Evolutionary conservation across 768 basidiomycete species (phyloP).

Genomic region (Calocera cornea): DNA sequence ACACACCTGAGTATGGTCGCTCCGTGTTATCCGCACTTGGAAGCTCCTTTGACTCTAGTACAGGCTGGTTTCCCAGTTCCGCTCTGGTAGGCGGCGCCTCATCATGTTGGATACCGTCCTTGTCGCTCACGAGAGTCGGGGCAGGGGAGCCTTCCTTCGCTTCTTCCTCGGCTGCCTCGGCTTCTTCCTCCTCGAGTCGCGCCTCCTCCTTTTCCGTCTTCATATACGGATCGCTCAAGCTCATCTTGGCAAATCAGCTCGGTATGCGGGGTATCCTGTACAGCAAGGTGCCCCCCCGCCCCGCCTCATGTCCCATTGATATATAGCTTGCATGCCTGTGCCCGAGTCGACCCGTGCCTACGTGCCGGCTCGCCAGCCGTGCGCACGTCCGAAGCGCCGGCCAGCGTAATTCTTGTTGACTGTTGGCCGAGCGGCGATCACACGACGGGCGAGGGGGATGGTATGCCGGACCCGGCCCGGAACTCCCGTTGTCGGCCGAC

Average conservation of each 20-base stretch:
- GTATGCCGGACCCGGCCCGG: not conserved
- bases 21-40: not conserved
- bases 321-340: not conserved
- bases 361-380: not conserved
- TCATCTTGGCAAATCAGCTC: not conserved
- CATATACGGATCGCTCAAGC: not conserved
- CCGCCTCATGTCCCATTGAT: not conserved
- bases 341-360: no score
- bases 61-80: not conserved
- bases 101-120: not conserved
- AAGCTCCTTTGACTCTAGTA: not conserved
- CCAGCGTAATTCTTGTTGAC: not conserved
- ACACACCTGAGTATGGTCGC: not conserved
- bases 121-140: not conserved
- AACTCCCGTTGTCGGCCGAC: not conserved
- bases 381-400: slow-evolving; percentile 1
- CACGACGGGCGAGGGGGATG: not conserved
- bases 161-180: not conserved
- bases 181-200: not conserved
- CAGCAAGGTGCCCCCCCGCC: not conserved
- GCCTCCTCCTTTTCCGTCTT: not conserved
- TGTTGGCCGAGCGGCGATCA: not conserved
- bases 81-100: not conserved
- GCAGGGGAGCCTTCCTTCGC: not conserved
- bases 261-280: not conserved